phyloP scores from a whole-genome alignment of 441 rosid genomes.

The Pelargonium citronellum region DNA sequence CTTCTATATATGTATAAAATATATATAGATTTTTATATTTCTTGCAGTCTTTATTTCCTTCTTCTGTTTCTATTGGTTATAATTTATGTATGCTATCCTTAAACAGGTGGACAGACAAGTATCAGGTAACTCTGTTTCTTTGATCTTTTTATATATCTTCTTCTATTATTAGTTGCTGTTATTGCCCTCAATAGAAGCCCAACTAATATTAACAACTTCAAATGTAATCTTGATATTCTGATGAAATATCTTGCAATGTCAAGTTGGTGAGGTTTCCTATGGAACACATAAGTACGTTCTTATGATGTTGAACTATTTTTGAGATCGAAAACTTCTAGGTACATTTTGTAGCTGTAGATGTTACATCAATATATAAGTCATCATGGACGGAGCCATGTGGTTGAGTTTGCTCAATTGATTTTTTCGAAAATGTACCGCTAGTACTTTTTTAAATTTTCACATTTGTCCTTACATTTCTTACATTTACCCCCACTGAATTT shows the following conservation, averaged over 20 bases:
- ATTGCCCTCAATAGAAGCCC: too few species aligned
- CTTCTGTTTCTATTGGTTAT: not conserved
- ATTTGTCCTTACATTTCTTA: too few species aligned
- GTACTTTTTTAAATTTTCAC: too few species aligned
- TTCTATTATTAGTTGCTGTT: not conserved
- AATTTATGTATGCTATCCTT: conserved; percentile 10
- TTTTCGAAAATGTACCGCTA: too few species aligned
- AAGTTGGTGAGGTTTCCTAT: not conserved
- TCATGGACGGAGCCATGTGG: too few species aligned
- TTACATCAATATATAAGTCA: not conserved
- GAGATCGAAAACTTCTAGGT: not conserved
- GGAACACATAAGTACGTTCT: not conserved
- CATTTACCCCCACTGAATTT: too few species aligned
- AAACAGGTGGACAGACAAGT: conserved; percentile 72
- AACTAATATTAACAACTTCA: too few species aligned
- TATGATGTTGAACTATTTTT: not conserved
- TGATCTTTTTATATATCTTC: not conserved
- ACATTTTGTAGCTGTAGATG: not conserved
- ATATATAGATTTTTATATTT: too few species aligned
- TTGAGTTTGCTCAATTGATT: too few species aligned
- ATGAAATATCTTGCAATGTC: not conserved
- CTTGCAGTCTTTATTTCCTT: not conserved
- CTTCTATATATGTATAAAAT: not conserved
- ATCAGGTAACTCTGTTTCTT: conserved; percentile 44
- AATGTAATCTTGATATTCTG: not conserved